A percentile compares a stretch with the other conserved stretches of the same genome.
Conservation (phyloP, 2,329 filamentous ascomycete genomes). For the Tolypocladium album region DNA sequence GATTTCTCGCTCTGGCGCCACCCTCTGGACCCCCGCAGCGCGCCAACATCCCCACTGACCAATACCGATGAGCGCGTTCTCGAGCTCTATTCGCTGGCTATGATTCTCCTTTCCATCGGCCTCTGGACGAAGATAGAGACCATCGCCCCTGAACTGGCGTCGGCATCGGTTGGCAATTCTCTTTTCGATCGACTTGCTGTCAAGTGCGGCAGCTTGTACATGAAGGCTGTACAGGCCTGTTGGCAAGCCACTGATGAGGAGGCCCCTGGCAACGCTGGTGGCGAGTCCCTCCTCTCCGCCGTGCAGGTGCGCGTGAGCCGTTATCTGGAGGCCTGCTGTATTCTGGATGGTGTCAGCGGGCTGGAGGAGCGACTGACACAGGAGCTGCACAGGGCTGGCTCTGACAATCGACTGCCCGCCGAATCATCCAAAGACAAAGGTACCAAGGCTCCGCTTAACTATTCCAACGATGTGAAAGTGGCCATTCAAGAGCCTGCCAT, state of each 20-base stretch:
- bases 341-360: slow-evolving; percentile 47
- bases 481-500: background rate
- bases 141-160: slow-evolving; percentile 30
- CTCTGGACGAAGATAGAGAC: slow-evolving; percentile 60
- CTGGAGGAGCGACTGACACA: slow-evolving; percentile 42
- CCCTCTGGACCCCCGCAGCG: slow-evolving; percentile 47
- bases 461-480: slow-evolving; percentile 1
- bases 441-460: background rate
- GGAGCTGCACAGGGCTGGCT: slow-evolving; percentile 26
- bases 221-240: slow-evolving; percentile 63
- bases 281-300: slow-evolving; percentile 40
- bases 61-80: slow-evolving; percentile 45
- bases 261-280: slow-evolving; percentile 31
- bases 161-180: slow-evolving; percentile 47
- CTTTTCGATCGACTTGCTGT: slow-evolving; percentile 52
- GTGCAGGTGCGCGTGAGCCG: slow-evolving; percentile 45
- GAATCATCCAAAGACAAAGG: slow-evolving; percentile 1
- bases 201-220: slow-evolving; percentile 64
- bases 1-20: slow-evolving; percentile 39
- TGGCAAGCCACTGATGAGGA: slow-evolving; percentile 60
- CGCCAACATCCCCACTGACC: slow-evolving; percentile 34
- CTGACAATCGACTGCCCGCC: background rate
- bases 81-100: slow-evolving; percentile 64
- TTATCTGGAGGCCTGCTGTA: slow-evolving; percentile 49
- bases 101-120: slow-evolving; percentile 64